Evolutionary conservation across 345 rosid genomes (phyloP).

Genomic region (Angophora floribunda): DNA sequence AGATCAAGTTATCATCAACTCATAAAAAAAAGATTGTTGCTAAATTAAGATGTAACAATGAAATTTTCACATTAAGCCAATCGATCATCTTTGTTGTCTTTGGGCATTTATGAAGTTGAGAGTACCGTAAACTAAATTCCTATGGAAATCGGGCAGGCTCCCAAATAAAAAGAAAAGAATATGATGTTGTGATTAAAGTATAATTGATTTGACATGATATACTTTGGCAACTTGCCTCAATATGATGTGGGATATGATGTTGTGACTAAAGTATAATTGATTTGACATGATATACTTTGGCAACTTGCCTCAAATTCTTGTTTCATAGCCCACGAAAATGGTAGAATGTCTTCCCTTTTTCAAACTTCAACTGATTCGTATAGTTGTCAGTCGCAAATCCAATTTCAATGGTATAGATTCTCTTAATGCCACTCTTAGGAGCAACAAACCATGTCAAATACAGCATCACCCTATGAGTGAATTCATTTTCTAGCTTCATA

Average conservation of each 20-base stretch:
- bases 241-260: background rate
- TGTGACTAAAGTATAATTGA: background rate
- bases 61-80: background rate
- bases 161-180: background rate
- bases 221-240: background rate
- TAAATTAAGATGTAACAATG: fast-evolving
- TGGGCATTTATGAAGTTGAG: background rate
- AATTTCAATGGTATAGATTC: background rate
- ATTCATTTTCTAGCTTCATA: background rate
- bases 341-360: background rate
- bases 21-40: background rate
- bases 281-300: background rate
- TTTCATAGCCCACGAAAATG: background rate
- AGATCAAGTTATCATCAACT: background rate
- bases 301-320: background rate
- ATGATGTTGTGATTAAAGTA: background rate
- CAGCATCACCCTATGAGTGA: background rate
- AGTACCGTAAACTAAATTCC: fast-evolving
- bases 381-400: background rate
- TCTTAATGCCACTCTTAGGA: background rate
- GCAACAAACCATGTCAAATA: fast-evolving
- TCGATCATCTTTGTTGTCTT: too few species aligned
- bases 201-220: background rate
- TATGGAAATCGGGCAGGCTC: background rate
- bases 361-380: fast-evolving